phyloP scores from a whole-genome alignment of 345 rosid species.

The Salix udensis region DNA sequence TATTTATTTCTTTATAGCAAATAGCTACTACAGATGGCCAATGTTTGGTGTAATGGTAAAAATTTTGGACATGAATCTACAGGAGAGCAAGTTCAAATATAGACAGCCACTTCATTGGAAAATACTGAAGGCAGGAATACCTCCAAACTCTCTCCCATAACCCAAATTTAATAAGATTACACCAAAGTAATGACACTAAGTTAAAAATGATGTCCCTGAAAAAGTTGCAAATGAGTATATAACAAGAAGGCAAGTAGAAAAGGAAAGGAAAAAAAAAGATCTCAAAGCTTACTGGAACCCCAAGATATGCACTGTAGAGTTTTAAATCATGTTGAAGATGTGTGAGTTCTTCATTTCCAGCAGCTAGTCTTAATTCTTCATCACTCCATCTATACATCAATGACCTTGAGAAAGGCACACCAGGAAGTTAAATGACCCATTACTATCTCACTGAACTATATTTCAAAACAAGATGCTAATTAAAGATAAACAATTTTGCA shows the following conservation, averaged over 20 bases:
- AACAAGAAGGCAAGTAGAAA: not conserved
- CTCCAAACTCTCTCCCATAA: not conserved
- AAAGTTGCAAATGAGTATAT: not conserved
- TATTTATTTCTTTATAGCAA: too few species aligned
- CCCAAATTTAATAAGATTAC: not conserved
- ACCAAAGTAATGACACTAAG: not conserved
- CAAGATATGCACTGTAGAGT: conserved; percentile 71
- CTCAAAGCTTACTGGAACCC: conserved; percentile 48
- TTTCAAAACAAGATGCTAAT: conserved; percentile 1
- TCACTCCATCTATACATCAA: conserved; percentile 49
- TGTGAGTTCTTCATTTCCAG: conserved; percentile 50
- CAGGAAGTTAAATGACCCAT: conserved; percentile 5
- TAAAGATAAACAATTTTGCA: not conserved
- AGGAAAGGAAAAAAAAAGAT: too few species aligned
- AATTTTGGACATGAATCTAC: not conserved
- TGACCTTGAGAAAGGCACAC: conserved; percentile 29
- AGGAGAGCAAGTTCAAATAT: not conserved
- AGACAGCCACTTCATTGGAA: not conserved
- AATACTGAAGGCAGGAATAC: not conserved
- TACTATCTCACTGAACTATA: too few species aligned
- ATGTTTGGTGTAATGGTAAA: not conserved
- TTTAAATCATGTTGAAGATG: conserved; percentile 56
- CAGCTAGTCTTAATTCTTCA: conserved; percentile 68
- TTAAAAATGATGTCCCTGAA: not conserved
- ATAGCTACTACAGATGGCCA: not conserved